Evolutionary conservation across 2,329 filamentous ascomycete species (phyloP).

Genomic region (Amesomyces nigricolor): DNA sequence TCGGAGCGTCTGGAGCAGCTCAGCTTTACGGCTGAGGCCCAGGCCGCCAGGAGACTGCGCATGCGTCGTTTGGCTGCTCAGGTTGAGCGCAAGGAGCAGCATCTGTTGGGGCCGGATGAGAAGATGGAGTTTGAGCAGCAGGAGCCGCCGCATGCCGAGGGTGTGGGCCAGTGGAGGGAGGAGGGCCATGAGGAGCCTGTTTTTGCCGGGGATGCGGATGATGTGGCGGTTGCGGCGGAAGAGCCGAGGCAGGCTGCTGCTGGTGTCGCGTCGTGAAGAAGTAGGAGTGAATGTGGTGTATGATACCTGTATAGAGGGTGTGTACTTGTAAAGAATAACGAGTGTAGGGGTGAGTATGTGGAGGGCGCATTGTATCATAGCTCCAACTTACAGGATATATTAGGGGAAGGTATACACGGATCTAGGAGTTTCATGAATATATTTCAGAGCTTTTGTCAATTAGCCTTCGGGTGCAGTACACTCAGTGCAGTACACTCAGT

Average conservation of each 20-base stretch:
- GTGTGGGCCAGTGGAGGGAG: slow-evolving; percentile 29
- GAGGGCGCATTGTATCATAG: no score
- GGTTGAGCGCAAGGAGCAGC: slow-evolving; percentile 15
- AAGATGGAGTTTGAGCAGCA: slow-evolving; percentile 20
- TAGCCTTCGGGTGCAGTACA: no score
- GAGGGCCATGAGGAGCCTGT: slow-evolving; percentile 27
- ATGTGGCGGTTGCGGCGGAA: not conserved
- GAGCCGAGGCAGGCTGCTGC: not conserved
- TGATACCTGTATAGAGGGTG: no score
- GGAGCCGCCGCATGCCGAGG: slow-evolving; percentile 6
- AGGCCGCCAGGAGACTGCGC: slow-evolving; percentile 30
- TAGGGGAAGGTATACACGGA: no score
- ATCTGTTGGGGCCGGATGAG: slow-evolving; percentile 24
- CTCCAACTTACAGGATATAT: no score
- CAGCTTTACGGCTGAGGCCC: slow-evolving; percentile 38
- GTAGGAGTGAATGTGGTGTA: not conserved
- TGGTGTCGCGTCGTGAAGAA: not conserved
- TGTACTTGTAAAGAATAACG: no score
- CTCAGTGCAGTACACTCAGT: no score
- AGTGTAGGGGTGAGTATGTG: no score
- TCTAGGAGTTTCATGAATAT: no score
- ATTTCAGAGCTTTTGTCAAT: no score
- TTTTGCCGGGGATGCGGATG: not conserved
- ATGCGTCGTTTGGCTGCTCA: slow-evolving; percentile 18
- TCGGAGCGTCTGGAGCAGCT: slow-evolving; percentile 56